These are phyloP conservation scores for Pythium insidiosum DNA, from an alignment of 352 stramenopile species.

Conservation along the genomic window DNA sequence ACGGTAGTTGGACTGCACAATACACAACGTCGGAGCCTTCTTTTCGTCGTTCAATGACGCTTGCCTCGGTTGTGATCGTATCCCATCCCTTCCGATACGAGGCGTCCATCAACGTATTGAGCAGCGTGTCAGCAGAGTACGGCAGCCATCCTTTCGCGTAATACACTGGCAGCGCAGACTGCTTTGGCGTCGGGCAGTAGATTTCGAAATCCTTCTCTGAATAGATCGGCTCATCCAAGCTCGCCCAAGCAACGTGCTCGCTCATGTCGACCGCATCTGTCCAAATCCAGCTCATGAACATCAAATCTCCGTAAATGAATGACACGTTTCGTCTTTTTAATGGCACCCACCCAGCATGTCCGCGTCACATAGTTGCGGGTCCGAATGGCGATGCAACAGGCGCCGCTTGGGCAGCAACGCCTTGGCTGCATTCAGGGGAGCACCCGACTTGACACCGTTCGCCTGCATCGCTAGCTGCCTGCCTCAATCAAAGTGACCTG, in stretches of 20 bases:
- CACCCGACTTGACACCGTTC: too few relatives aligned
- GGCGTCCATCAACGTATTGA: constrained; percentile 54
- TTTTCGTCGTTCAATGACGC: constrained; percentile 32
- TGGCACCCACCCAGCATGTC: constrained; percentile 4
- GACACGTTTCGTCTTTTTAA: too few relatives aligned
- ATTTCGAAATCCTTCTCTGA: constrained; percentile 67
- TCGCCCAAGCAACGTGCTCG: constrained; percentile 51
- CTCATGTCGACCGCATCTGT: constrained; percentile 61
- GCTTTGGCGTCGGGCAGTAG: constrained; percentile 37
- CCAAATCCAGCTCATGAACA: not conserved
- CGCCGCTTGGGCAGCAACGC: too few relatives aligned
- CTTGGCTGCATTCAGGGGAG: too few relatives aligned
- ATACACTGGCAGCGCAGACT: constrained; percentile 57
- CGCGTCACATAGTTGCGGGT: constrained; percentile 47
- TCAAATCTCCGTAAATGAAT: not conserved
- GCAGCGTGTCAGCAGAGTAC: constrained; percentile 58
- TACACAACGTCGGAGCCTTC: constrained; percentile 60
- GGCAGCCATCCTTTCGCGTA: constrained; percentile 66
- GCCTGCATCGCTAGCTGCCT: too few relatives aligned
- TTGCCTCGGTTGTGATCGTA: constrained; percentile 28
- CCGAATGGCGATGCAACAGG: constrained; percentile 50
- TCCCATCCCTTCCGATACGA: constrained; percentile 56
- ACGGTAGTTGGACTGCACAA: constrained; percentile 40
- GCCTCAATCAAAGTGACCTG: too few relatives aligned
- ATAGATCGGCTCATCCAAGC: constrained; percentile 60